Conservation (phyloP, 225 moss, liverwort and hornwort genomes). For the Asterella californica region DNA sequence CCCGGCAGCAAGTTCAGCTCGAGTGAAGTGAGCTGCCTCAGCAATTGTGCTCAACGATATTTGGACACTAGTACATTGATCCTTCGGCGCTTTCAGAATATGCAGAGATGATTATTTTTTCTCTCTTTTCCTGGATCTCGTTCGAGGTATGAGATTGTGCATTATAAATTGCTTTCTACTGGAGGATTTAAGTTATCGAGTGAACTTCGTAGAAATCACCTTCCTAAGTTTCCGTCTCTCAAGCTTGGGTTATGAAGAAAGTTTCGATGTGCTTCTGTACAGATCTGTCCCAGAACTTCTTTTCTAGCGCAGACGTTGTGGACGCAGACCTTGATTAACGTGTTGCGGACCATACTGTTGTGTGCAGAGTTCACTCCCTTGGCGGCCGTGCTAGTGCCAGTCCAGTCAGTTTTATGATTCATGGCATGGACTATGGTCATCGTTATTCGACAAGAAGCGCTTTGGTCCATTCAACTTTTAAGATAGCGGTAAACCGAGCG, state of each 20-base stretch:
- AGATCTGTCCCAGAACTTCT: neutral
- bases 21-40: conserved; percentile 78
- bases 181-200: neutral
- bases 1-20: conserved; percentile 97
- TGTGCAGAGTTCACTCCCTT: neutral
- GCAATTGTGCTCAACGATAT: conserved; percentile 92
- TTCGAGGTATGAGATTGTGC: neutral
- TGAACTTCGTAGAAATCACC: neutral
- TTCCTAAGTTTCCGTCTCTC: neutral
- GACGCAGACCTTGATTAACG: neutral
- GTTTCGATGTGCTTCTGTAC: neutral
- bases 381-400: neutral
- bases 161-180: neutral
- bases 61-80: conserved; percentile 93
- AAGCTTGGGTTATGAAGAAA: too few species aligned
- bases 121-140: neutral
- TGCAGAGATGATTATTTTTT: conserved; percentile 53
- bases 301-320: too few species aligned
- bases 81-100: conserved; percentile 84
- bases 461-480: neutral
- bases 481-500: neutral
- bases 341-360: neutral
- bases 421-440: neutral
- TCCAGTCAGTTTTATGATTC: neutral
- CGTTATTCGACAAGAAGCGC: neutral